Conservation (phyloP, 2,329 filamentous ascomycete species). For the Colletotrichum eleusines region DNA sequence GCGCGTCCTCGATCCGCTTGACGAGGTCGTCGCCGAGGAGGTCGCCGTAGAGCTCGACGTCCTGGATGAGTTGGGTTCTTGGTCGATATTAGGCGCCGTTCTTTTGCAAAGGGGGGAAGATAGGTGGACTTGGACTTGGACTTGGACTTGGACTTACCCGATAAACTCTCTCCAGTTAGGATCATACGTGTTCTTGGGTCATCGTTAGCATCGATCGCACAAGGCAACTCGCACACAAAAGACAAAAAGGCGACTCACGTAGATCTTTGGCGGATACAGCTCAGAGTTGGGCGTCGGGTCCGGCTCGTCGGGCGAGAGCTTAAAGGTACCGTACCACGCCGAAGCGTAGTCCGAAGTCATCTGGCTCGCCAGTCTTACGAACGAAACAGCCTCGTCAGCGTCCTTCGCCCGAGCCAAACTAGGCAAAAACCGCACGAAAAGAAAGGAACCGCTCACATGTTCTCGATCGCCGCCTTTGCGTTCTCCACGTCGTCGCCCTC, state of each 20-base stretch:
- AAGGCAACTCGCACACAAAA: too few species aligned
- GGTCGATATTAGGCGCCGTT: not conserved
- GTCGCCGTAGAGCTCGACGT: slow-evolving; percentile 51
- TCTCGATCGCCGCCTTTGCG: slow-evolving; percentile 52
- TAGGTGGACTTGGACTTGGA: slow-evolving; percentile 17
- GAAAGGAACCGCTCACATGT: slow-evolving; percentile 51
- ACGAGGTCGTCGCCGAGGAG: slow-evolving; percentile 50
- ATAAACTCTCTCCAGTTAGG: slow-evolving; percentile 55
- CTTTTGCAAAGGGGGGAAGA: too few species aligned
- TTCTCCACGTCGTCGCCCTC: slow-evolving; percentile 51
- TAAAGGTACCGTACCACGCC: slow-evolving; percentile 57
- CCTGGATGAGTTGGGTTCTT: slow-evolving; percentile 52
- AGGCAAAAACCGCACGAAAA: too few species aligned
- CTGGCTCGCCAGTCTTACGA: slow-evolving; percentile 49
- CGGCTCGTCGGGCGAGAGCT: slow-evolving; percentile 55
- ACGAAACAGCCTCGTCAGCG: not conserved
- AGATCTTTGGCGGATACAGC: slow-evolving; percentile 51
- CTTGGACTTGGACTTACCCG: slow-evolving; percentile 44
- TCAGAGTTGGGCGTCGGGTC: slow-evolving; percentile 51
- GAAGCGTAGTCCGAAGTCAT: slow-evolving; percentile 53
- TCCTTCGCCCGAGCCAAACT: too few species aligned
- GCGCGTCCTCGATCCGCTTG: slow-evolving; percentile 51
- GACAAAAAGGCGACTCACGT: slow-evolving; percentile 44
- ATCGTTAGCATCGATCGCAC: not conserved
- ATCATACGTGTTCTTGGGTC: slow-evolving; percentile 45